These are phyloP conservation scores for Trichosporon asahii DNA, from an alignment of 1,284 basidiomycete genomes.

Conservation along the genomic window DNA sequence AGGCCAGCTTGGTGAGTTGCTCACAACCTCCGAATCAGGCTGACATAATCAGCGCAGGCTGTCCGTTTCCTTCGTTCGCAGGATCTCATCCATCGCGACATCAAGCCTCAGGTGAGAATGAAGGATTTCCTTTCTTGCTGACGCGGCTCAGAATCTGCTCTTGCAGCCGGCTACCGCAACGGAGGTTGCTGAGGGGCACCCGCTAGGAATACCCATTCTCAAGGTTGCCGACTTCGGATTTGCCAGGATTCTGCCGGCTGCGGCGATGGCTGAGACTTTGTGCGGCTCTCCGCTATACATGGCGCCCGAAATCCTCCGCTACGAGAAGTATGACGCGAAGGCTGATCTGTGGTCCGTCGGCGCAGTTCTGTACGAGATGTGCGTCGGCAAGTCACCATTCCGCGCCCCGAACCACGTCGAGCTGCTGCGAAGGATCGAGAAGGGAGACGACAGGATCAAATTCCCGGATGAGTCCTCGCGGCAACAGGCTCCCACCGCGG, in stretches of 20 bases:
- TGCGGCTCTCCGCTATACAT: conserved; percentile 98
- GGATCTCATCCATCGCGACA: conserved; percentile 93
- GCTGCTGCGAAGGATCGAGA: conserved; percentile 87
- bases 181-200: conserved; percentile 80
- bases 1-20: conserved; percentile 73
- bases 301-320: conserved; percentile 96
- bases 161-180: conserved; percentile 75
- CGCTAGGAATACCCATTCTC: conserved; percentile 85
- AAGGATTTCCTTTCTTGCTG: conserved; percentile 9
- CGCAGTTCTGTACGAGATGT: conserved; percentile 94
- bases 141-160: conserved; percentile 68
- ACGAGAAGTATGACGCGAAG: conserved; percentile 97
- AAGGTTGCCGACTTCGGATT: conserved; percentile 99
- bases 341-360: conserved; percentile 98
- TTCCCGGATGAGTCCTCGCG: conserved; percentile 78
- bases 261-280: conserved; percentile 93
- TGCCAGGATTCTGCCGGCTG: conserved; percentile 83
- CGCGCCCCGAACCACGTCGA: conserved; percentile 95
- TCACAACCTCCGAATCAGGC: neutral
- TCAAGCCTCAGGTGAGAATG: conserved; percentile 79
- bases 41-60: conserved; percentile 65
- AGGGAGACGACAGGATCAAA: conserved; percentile 67
- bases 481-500: conserved; percentile 50
- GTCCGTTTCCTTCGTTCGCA: conserved; percentile 85
- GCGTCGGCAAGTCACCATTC: conserved; percentile 88